A percentile compares a stretch with the other conserved stretches of the same genome.
phyloP scores from a whole-genome alignment of 306 rosid species.

The Canavalia gladiata region DNA sequence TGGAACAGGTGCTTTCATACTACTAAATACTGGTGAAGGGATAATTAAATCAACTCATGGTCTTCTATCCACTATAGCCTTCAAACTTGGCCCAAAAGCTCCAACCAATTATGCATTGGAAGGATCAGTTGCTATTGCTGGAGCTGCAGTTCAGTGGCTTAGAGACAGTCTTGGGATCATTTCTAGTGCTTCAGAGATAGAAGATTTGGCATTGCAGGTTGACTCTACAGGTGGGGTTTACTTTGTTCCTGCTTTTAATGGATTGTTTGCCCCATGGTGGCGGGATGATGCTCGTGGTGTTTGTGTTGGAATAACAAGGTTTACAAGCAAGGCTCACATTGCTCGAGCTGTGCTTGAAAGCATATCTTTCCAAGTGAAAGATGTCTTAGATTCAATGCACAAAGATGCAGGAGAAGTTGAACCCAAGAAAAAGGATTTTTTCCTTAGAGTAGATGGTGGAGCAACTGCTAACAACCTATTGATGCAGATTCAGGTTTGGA shows the following conservation, averaged over 20 bases:
- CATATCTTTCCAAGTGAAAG: conserved; percentile 89
- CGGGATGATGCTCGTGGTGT: conserved; percentile 98
- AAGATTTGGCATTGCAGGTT: conserved; percentile 72
- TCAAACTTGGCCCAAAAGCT: conserved; percentile 78
- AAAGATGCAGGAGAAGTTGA: conserved; percentile 63
- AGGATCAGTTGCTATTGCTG: conserved; percentile 97
- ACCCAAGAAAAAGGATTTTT: conserved; percentile 53
- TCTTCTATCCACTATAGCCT: conserved; percentile 82
- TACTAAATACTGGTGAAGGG: conserved; percentile 81
- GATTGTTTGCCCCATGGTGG: conserved; percentile 98
- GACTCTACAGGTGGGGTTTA: conserved; percentile 80
- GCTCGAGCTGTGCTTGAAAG: conserved; percentile 96
- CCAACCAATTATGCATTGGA: conserved; percentile 83
- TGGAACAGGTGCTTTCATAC: conserved; percentile 94
- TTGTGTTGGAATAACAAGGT: conserved; percentile 82
- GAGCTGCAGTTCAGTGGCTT: conserved; percentile 99
- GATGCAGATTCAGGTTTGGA: conserved; percentile 93
- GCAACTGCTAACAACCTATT: conserved; percentile 80
- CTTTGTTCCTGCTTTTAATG: conserved; percentile 94
- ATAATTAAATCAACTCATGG: conserved; percentile 71
- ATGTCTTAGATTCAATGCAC: conserved; percentile 86
- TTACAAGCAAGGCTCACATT: conserved; percentile 83
- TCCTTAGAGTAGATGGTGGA: conserved; percentile 93
- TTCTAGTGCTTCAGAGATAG: conserved; percentile 71
- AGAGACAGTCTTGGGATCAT: conserved; percentile 84